Base-by-base conservation (phyloP, 345 rosid species). In the Eucalyptus rudis region DNA sequence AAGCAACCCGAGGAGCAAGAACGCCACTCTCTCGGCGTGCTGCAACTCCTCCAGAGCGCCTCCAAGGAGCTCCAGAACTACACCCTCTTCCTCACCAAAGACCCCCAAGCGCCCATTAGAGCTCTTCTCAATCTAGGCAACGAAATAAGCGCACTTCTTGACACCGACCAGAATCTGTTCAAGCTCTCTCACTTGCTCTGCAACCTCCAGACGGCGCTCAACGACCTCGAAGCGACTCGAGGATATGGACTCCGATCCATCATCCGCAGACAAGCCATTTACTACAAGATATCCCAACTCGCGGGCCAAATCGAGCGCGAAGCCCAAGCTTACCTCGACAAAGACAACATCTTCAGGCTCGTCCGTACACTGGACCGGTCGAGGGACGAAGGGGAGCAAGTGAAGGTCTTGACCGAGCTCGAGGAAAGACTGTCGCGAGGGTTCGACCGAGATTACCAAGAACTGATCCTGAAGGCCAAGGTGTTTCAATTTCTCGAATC, bases 381-480 rank as follows among this genome's bases (percentile, higher is more conserved):
- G 5, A 92, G 90, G 89, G 90, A 93, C 8, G 95, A 91, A 44
- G 92, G 91, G 89, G 90, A 15, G 86, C 59, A 58, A 36, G 50
- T 92, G 83, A 87, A 81, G 89, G 91, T 88, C 54, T 89, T 93
- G 93, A 89, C 51, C 13, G 95, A 89, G 54, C 91, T 95, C 40
- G 92, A 91, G 87, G 84, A 90, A 59, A 92, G 95, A 10, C 89
- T 94, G 14, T 89, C 89, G 7, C 86, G 49, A 64, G 97, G 96
- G 24, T 95, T 95, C 85, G 94, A 93, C 86, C 71, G 92, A 13
- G 92, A 92, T 11, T 92, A 93, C 68, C 97, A 95, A 83, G 95
- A 94, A 50, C 54, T 94, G 91, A 66, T 95, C 86, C 88, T 93
- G 87, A 92, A 85, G 87, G 92, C 92, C 10, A 94, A 90, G 90